These are phyloP conservation scores for Chlamydomonas reinhardtii DNA, from an alignment of 163 green algal genomes.

Conservation along the genomic window DNA sequence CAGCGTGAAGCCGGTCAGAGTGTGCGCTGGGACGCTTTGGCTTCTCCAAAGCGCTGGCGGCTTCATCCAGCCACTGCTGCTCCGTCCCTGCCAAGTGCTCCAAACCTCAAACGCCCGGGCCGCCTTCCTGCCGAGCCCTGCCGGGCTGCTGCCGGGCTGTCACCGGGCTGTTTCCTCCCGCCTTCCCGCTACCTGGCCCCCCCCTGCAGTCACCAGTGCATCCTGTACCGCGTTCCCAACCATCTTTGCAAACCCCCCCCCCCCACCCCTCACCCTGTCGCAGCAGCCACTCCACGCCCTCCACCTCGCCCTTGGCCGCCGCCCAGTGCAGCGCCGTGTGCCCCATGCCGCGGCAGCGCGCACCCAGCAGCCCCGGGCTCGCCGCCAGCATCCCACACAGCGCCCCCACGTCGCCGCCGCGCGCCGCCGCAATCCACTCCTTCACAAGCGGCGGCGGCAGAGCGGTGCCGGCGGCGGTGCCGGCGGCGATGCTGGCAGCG, in stretches of 20 bases:
- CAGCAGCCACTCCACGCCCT: constrained; percentile 34
- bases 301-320: constrained; percentile 55
- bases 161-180: too few relatives aligned
- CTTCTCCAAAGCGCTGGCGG: too few relatives aligned
- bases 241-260: background rate
- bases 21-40: too few relatives aligned
- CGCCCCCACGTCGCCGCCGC: constrained; percentile 35
- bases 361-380: constrained; percentile 37
- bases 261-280: constrained; percentile 12
- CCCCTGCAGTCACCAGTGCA: too few relatives aligned
- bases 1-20: too few relatives aligned
- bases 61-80: too few relatives aligned
- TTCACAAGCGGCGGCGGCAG: constrained; percentile 2
- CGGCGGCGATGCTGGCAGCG: background rate
- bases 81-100: too few relatives aligned
- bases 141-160: too few relatives aligned
- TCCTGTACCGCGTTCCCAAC: too few relatives aligned
- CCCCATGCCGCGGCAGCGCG: constrained; percentile 47
- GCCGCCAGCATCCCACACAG: constrained; percentile 29
- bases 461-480: background rate
- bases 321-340: constrained; percentile 64
- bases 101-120: too few relatives aligned
- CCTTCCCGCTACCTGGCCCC: too few relatives aligned
- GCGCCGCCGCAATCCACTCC: constrained; percentile 51
- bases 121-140: too few relatives aligned